Evolutionary conservation across 495 filamentous ascomycete species (phyloP), one percentile per base, ranked within the genome.

Genomic region (Hyaloscypha bicolor): DNA sequence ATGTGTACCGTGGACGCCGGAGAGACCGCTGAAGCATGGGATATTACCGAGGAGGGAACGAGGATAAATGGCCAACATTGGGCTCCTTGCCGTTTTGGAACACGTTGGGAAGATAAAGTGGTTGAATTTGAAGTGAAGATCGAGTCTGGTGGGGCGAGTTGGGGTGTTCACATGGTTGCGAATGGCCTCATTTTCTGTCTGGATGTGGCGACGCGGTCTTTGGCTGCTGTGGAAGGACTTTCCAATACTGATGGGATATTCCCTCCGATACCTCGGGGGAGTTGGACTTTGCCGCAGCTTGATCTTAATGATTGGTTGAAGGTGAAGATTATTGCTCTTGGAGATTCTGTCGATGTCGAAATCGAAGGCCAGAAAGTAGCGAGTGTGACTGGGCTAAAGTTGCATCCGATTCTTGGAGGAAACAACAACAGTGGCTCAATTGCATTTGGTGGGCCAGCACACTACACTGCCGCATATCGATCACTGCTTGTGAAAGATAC

Each of bases 161-260:
- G 67, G 67, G 67, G 62, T 16, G 62, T 69, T 6, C 62, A 69
- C 25, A 69, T 69, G 61, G 67, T 69, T 32, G 62, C 67, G 3
- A 69, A 69, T 59, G 62, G 67, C 25, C 48, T 69, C 2, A 65
- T 69, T 25, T 69, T 69, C 55, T 60, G 53, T 48, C 32, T 65
- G 39, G 56, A 69, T 39, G 25, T 56, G 25, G 58, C 25, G n/a
- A 62, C 37, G 21, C 25, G 56, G 29, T 30, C 55, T 14, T 32
- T 69, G 14, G 58, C 22, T 4, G 62, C 67, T 9, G 64, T 64
- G n/a, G 67, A 69, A 58, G 67, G 67, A 22, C 62, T 69, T 32
- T 69, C 67, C 1, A 42, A 69, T 37, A 55, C 16, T 19, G 53
- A 56, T 55, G 53, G 45, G 16, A 59, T 69, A 6, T 69, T 69